These are phyloP conservation scores for Coniochaeta pulveracea DNA, from an alignment of 2,329 filamentous ascomycete species.

Conservation along the genomic window DNA sequence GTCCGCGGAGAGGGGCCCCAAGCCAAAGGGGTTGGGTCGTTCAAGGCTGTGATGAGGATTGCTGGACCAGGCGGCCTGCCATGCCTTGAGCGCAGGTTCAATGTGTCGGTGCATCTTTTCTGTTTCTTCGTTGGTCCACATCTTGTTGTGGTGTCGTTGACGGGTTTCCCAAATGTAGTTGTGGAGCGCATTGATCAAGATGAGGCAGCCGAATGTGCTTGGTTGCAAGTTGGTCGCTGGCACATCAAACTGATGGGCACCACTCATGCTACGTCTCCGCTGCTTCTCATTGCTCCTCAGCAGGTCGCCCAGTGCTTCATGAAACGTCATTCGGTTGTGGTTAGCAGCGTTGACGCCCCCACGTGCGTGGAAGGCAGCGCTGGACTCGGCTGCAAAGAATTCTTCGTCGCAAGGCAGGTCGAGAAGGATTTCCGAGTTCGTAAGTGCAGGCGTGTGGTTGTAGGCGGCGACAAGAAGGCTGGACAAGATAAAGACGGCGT, in stretches of 20 bases:
- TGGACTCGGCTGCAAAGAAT: constrained; percentile 73
- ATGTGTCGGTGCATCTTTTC: constrained; percentile 95
- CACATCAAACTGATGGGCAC: constrained; percentile 30
- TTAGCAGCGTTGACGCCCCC: constrained; percentile 61
- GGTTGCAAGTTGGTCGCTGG: constrained; percentile 58
- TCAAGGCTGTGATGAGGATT: constrained; percentile 78
- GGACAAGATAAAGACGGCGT: constrained; percentile 81
- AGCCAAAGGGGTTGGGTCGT: constrained; percentile 71
- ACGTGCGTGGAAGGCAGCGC: constrained; percentile 68
- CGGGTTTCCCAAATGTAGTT: constrained; percentile 98
- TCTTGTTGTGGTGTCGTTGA: constrained; percentile 74
- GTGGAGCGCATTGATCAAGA: constrained; percentile 88
- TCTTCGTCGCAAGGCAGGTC: constrained; percentile 91
- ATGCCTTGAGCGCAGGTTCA: constrained; percentile 84
- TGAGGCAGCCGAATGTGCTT: constrained; percentile 83
- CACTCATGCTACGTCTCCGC: constrained; percentile 35
- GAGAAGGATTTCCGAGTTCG: constrained; percentile 85
- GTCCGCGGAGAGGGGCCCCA: constrained; percentile 76
- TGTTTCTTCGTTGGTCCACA: constrained; percentile 86
- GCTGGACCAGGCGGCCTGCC: constrained; percentile 85
- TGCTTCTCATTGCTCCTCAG: constrained; percentile 63
- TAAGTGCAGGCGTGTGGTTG: constrained; percentile 81
- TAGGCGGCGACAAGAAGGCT: constrained; percentile 86
- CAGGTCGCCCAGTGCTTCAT: constrained; percentile 68
- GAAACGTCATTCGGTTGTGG: constrained; percentile 66